These are phyloP conservation scores for Porphyra umbilicalis DNA, from an alignment of 31 red algal species.

Conservation along the genomic window DNA sequence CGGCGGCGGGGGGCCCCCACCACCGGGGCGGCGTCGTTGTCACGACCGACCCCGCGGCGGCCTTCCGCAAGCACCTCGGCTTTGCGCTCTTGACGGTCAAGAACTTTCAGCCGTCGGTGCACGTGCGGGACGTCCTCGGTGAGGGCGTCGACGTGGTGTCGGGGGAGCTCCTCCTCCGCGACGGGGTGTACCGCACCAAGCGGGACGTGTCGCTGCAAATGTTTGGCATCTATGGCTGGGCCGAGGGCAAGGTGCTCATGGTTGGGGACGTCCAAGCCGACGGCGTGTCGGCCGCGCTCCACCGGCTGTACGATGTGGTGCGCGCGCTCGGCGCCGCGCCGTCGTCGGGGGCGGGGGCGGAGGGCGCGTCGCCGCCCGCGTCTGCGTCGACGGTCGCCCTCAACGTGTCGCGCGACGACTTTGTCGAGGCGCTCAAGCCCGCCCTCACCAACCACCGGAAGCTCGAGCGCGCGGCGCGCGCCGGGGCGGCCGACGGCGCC, in stretches of 20 bases:
- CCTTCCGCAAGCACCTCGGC: slow-evolving; percentile 33
- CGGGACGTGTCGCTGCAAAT: slow-evolving; percentile 45
- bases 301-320: slow-evolving; percentile 28
- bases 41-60: neutral
- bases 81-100: slow-evolving; percentile 45
- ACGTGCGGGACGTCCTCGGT: slow-evolving; percentile 3
- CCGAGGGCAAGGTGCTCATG: slow-evolving; percentile 29
- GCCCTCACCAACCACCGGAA: slow-evolving; percentile 29
- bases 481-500: neutral
- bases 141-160: slow-evolving; percentile 48
- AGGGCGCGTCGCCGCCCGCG: neutral
- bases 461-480: neutral
- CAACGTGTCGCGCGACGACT: slow-evolving; percentile 18
- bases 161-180: slow-evolving; percentile 56
- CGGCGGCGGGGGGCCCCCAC: neutral
- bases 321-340: neutral
- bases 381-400: neutral
- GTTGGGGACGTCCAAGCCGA: slow-evolving; percentile 50
- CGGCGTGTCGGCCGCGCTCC: slow-evolving; percentile 7
- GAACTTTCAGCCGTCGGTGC: slow-evolving; percentile 5
- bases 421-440: slow-evolving; percentile 24
- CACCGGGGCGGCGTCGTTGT: neutral
- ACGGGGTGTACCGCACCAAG: slow-evolving; percentile 61
- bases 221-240: slow-evolving; percentile 52
- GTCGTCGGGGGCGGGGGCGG: neutral